Evolutionary conservation across 2,329 filamentous ascomycete species (phyloP), one percentile per base, ranked within the genome.

Genomic region (Neonectria sp.): DNA sequence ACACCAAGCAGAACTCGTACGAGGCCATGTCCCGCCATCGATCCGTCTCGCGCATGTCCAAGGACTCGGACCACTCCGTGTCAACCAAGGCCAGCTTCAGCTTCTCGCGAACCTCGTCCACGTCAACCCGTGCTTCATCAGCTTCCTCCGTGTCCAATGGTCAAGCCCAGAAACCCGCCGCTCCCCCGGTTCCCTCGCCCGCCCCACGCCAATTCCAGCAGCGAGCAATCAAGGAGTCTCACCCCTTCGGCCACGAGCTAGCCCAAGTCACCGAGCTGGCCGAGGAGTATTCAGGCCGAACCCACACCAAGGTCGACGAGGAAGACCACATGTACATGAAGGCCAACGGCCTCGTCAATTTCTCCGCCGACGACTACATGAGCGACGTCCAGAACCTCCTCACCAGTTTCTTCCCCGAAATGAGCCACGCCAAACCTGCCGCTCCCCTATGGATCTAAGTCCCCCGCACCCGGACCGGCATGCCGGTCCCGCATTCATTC

Each of bases 221-320:
- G 31, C 73, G 67, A 27, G 53, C 67, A 52, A 56, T 68, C 71
- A 81, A 82, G 77, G 80, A 84, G 31, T 74, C 81, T 52, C 90
- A 96, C 79, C 95, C 95, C 0, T 98, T 98, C 76, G 94, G 94
- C 60, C 91, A 92, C 57, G 96, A 99, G 81, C 85, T 98, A 60
- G 94, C 94, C 63, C 93, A 98, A 81, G 93, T 98, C 27, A 94
- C 95, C 60, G 96, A 98, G 81, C 88, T 98, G 17, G 95, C 92
- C 0, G 96, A 98, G 82, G 95, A 98, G 81, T 95, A 94, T 73
- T 90, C 90, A 48, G 86, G 90, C 33, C 86, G 88, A 69, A 86
- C 89, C 43, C 82, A 86, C 69, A 78, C 88, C 67, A 86, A 87
- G n/a, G 84, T 90, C 52, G 82, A 91, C 45, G 92, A 95, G 51